phyloP scores from a whole-genome alignment of 345 rosid species.

The Capsella bursapastoris region DNA sequence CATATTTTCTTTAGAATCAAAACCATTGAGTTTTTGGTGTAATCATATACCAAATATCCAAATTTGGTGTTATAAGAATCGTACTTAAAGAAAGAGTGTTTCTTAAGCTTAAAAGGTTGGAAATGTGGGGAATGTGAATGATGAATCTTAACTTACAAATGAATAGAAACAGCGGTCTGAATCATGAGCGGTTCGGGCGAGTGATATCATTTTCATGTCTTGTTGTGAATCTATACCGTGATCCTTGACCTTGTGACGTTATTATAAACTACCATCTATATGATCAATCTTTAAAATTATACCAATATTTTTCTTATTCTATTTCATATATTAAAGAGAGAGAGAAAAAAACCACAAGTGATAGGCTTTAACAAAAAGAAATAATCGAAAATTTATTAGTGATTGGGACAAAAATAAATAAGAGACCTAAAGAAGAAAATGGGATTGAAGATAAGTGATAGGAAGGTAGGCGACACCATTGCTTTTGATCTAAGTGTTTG shows the following conservation, averaged over 20 bases:
- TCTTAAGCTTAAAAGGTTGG: slow-evolving; percentile 26
- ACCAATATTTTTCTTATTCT: background rate
- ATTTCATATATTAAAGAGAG: background rate
- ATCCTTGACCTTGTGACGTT: slow-evolving; percentile 8
- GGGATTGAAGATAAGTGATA: slow-evolving; percentile 46
- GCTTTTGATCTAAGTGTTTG: slow-evolving; percentile 43
- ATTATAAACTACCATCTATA: background rate
- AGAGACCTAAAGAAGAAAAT: slow-evolving; percentile 39
- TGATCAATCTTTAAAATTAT: background rate
- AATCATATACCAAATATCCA: background rate
- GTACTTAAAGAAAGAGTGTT: slow-evolving; percentile 24
- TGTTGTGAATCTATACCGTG: slow-evolving; percentile 31
- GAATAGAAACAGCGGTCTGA: slow-evolving; percentile 35
- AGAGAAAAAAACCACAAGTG: background rate
- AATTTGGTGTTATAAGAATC: background rate
- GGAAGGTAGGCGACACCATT: slow-evolving; percentile 46
- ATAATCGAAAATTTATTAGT: background rate
- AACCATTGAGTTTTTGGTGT: background rate
- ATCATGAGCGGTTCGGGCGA: slow-evolving; percentile 26
- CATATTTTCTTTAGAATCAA: background rate
- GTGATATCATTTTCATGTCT: slow-evolving; percentile 37
- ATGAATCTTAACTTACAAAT: slow-evolving; percentile 43
- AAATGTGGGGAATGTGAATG: slow-evolving; percentile 29
- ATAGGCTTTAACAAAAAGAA: slow-evolving; percentile 19
- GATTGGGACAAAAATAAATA: slow-evolving; percentile 27